Percentiles rank a stretch among this genome's conserved stretches.
Conservation (phyloP, 805 yeast genomes). For the Candida succiphila region DNA sequence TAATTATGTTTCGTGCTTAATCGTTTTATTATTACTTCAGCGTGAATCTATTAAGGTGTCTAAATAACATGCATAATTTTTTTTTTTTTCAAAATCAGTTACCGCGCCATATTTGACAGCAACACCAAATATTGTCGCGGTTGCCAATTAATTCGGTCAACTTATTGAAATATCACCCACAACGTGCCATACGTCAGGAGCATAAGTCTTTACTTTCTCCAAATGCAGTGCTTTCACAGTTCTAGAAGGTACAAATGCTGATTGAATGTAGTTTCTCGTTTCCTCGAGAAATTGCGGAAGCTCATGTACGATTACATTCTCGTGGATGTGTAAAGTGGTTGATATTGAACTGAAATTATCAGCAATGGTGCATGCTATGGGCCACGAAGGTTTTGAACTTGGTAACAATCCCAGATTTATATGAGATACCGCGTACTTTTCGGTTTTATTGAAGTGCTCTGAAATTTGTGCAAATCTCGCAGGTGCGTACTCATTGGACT, state of each 20-base stretch:
- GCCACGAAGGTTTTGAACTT: constrained; percentile 55
- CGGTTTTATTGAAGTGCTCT: constrained; percentile 1
- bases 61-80: neutral
- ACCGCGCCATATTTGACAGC: too few species aligned
- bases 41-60: too few species aligned
- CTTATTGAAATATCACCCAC: constrained; percentile 9
- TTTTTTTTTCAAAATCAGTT: neutral
- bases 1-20: too few species aligned
- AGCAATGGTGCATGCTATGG: constrained; percentile 24
- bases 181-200: constrained; percentile 80
- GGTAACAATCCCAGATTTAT: constrained; percentile 78
- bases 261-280: constrained; percentile 6
- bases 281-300: constrained; percentile 23
- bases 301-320: constrained; percentile 45
- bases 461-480: constrained; percentile 25
- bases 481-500: constrained; percentile 46
- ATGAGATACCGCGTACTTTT: constrained; percentile 33
- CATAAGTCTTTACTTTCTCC: constrained; percentile 72
- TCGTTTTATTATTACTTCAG: too few species aligned
- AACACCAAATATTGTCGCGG: too few species aligned
- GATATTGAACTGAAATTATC: constrained; percentile 3
- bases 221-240: constrained; percentile 23
- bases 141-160: neutral
- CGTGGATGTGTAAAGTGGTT: constrained; percentile 55
- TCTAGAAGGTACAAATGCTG: constrained; percentile 42